Evolutionary conservation across 2,329 filamentous ascomycete species (phyloP), one percentile per base, ranked within the genome.

Genomic region (Colletotrichum cuscutae): DNA sequence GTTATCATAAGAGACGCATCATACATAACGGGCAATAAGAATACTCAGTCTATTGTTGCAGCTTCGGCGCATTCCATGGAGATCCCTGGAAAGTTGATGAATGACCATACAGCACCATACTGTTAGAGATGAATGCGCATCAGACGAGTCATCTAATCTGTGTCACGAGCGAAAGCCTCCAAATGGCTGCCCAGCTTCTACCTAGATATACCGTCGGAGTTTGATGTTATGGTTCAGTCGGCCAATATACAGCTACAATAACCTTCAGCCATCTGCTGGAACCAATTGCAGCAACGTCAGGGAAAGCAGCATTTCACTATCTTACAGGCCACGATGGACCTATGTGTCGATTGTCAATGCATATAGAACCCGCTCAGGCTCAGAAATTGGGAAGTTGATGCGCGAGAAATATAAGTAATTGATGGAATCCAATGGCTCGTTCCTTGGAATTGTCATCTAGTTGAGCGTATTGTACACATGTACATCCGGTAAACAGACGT

Each of bases 401-500:
- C 46, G 52, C 58, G 53, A 57, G n/a, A 53, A 49, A 61, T 65
- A 53, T 15, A 56, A 42, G 28, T 60, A 28, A 65, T 65, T 65
- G 66, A 65, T 73, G 46, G 58, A 71, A 71, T 72, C 71, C 68
- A 73, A 72, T 72, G 71, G 62, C 68, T 68, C 68, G 54, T 72
- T 72, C 71, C 68, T 72, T 72, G 71, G 71, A 72, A 65, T 73
- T 73, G 77, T 79, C 83, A 81, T 88, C 85, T 87, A 87, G 82
- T 83, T 84, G 81, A 79, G 81, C 83, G 79, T 87, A 87, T 86
- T 86, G 84, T 88, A 88, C 86, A 88, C 83, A 84, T 86, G 84
- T 86, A 86, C 84, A 87, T 81, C 81, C 78, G 79, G 80, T 80
- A 80, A 81, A 84, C 80, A 82, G 83, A 79, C 81, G 78, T 80